phyloP scores from a whole-genome alignment of 2,329 filamentous ascomycete genomes.

The Ascochyta koolunga region DNA sequence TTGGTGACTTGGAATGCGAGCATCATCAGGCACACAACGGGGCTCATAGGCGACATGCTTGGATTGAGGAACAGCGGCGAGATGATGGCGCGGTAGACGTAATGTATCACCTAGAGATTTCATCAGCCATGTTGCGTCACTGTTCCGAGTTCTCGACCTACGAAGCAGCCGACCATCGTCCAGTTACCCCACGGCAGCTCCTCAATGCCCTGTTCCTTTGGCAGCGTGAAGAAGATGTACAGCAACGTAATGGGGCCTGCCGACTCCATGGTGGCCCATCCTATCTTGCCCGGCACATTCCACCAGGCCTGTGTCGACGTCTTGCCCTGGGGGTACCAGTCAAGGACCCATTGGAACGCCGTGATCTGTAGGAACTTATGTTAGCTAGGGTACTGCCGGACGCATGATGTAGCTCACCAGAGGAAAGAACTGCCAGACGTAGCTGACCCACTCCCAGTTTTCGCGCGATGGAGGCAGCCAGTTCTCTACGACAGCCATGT shows the following conservation, averaged over 20 bases:
- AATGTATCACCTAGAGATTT: constrained; percentile 72
- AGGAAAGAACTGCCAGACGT: constrained; percentile 58
- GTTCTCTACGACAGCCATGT: constrained; percentile 51
- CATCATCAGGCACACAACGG: constrained; percentile 68
- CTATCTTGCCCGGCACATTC: constrained; percentile 88
- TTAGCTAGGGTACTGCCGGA: too few species aligned
- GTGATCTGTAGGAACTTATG: too few species aligned
- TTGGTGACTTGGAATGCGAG: constrained; percentile 80
- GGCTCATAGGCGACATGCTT: constrained; percentile 89
- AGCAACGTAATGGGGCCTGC: constrained; percentile 77
- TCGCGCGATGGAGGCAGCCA: constrained; percentile 57
- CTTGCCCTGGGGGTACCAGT: constrained; percentile 91
- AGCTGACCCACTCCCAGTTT: constrained; percentile 56
- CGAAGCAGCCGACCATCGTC: constrained; percentile 72
- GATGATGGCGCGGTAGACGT: constrained; percentile 85
- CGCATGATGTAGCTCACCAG: constrained; percentile 45
- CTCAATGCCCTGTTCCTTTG: constrained; percentile 61
- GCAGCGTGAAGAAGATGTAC: constrained; percentile 77
- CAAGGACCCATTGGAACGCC: constrained; percentile 71
- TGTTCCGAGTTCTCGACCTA: constrained; percentile 38
- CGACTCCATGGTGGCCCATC: constrained; percentile 88
- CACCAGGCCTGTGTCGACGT: constrained; percentile 75
- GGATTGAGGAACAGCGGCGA: constrained; percentile 81
- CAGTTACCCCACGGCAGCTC: constrained; percentile 77
- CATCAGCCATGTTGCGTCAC: constrained; percentile 9